phyloP scores from a whole-genome alignment of 495 filamentous ascomycete species.

The Daldinia decipiens region DNA sequence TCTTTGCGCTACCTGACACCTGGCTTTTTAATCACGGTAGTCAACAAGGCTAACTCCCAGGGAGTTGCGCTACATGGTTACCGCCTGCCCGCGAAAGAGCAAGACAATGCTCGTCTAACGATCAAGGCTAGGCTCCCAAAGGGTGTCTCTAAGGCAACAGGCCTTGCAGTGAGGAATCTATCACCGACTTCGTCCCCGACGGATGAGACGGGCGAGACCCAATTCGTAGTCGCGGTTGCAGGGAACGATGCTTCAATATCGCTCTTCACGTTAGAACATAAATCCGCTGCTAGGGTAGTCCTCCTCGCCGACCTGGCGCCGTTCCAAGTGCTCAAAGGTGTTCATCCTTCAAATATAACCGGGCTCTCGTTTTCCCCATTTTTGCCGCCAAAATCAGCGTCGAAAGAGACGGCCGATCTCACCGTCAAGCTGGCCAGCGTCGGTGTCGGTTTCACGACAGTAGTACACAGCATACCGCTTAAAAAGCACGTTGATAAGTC shows the following conservation, averaged over 20 bases:
- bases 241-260: constrained; percentile 84
- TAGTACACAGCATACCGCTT: constrained; percentile 86
- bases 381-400: constrained; percentile 60
- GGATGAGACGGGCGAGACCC: constrained; percentile 64
- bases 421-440: constrained; percentile 78
- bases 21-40: constrained; percentile 74
- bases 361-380: constrained; percentile 82
- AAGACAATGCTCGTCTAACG: constrained; percentile 55
- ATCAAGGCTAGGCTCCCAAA: constrained; percentile 56
- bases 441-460: constrained; percentile 83
- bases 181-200: constrained; percentile 58
- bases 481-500: constrained; percentile 57
- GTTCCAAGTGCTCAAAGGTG: constrained; percentile 72
- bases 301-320: constrained; percentile 66
- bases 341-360: constrained; percentile 88
- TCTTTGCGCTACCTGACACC: constrained; percentile 80
- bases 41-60: constrained; percentile 59
- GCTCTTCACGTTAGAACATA: constrained; percentile 75
- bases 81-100: constrained; percentile 54
- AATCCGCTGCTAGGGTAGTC: constrained; percentile 54
- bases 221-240: constrained; percentile 83
- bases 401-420: constrained; percentile 65
- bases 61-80: constrained; percentile 65
- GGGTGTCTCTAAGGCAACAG: constrained; percentile 64
- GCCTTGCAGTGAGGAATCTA: constrained; percentile 78